Percentiles rank a stretch among this genome's conserved stretches.
phyloP scores from a whole-genome alignment of 345 rosid species.

The Brassica juncea region DNA sequence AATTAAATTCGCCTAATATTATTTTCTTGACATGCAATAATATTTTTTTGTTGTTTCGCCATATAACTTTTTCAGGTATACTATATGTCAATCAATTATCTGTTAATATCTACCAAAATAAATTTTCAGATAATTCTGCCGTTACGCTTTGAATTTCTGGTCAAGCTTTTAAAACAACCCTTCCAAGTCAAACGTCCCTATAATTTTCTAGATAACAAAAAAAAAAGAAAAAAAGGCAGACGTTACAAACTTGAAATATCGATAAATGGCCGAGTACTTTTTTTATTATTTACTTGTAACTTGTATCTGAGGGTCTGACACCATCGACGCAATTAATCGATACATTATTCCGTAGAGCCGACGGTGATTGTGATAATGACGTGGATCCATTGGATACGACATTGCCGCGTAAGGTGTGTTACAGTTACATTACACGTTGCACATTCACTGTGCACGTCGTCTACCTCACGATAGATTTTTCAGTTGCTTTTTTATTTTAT shows the following conservation, averaged over 20 bases:
- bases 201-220: neutral
- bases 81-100: neutral
- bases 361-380: constrained; percentile 25
- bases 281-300: neutral
- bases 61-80: neutral
- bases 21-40: neutral
- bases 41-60: neutral
- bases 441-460: constrained; percentile 15
- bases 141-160: neutral
- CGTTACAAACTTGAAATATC: neutral
- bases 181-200: neutral
- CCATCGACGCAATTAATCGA: constrained; percentile 11
- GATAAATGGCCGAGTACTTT: neutral
- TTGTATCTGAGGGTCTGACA: neutral
- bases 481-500: neutral
- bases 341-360: constrained; percentile 7
- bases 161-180: neutral
- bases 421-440: constrained; percentile 31
- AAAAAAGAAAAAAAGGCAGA: neutral
- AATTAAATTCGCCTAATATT: neutral
- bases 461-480: constrained; percentile 11
- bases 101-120: neutral
- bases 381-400: constrained; percentile 5
- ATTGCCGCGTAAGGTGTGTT: neutral
- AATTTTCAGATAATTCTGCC: neutral